Base-by-base conservation (phyloP, 805 yeast species). In the Saccharomycopsis babjevae region DNA sequence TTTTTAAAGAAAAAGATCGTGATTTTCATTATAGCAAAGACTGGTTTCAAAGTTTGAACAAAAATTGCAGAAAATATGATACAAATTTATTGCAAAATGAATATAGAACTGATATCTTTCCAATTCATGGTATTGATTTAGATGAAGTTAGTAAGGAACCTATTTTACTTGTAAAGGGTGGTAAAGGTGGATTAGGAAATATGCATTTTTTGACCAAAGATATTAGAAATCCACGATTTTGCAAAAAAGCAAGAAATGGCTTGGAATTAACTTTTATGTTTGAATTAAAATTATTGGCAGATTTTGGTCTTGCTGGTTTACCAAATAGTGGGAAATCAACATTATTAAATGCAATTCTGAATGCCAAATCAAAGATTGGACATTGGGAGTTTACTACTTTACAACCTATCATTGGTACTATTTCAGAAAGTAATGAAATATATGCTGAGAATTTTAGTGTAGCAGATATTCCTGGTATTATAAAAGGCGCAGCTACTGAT, bases 321-420 rank as follows among this genome's bases (percentile, higher is more conserved):
- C 99, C 99, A 1, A 94, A 94, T 72, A 97, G 98, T 3, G 99
- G 99, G 0, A 94, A 94, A 70, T 89, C 97, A 2, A 90, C 97
- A 0, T 77, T 94, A 36, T 73, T 94, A 54, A 76, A 96, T 60
- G 91, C 96, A 10, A 89, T 94, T 16, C 89, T 97, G 0, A 83
- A 84, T 59, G 98, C 99, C 0, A 78, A 85, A 61, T 97, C 99
- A 1, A 77, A 89, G 61, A 88, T 94, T 15, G 99, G 98, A 0
- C 96, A 91, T 72, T 94, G 97, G 97, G 96, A 88, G 68, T 94
- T 94, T 70, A 94, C 99, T 0, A 94, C 99, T 0, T 74, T 94
- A 59, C 89, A 85, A 63, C 99, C 99, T 0, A 86, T 90, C 0
- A 83, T 94, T 57, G 99, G 99, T 3, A 93, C 97, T 0, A 88